These are phyloP conservation scores for Pachysandra terminalis DNA, from an alignment of 164 flowering plant genomes.

Conservation along the genomic window DNA sequence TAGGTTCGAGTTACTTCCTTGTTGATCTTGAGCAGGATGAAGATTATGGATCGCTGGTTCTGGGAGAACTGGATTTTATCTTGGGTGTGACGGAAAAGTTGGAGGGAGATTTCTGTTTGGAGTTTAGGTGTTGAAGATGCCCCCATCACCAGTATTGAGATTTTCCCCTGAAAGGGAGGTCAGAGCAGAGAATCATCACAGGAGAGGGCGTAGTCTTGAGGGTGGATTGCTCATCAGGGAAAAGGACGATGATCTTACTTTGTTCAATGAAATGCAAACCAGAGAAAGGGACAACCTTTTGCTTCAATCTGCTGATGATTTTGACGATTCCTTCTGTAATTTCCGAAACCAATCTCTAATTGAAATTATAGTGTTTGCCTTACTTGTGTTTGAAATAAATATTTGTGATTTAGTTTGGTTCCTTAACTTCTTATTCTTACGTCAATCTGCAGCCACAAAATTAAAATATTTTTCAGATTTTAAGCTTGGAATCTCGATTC, in stretches of 20 bases:
- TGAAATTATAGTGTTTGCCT: slow-evolving; percentile 1
- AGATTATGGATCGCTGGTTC: neutral
- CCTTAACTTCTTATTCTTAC: neutral
- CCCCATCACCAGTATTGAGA: slow-evolving; percentile 78
- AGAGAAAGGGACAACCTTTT: slow-evolving; percentile 71
- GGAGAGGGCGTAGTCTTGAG: slow-evolving; percentile 76
- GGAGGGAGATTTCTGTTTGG: slow-evolving; percentile 9
- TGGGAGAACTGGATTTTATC: slow-evolving; percentile 8
- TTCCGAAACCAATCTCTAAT: slow-evolving; percentile 8
- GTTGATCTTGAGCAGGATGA: slow-evolving; percentile 2
- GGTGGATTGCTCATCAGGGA: slow-evolving; percentile 50
- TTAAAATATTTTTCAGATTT: slow-evolving; percentile 71
- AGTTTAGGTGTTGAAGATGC: slow-evolving; percentile 42
- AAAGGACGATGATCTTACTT: slow-evolving; percentile 84
- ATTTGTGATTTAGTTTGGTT: slow-evolving; percentile 7
- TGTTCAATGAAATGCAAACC: slow-evolving; percentile 78
- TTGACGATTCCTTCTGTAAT: slow-evolving; percentile 78
- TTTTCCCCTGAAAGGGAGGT: slow-evolving; percentile 62
- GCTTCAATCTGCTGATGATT: slow-evolving; percentile 68
- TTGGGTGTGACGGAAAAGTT: neutral
- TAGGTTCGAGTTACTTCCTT: neutral
- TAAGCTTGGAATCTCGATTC: slow-evolving; percentile 75
- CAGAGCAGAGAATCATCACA: slow-evolving; percentile 46
- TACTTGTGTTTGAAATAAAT: neutral
- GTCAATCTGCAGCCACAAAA: slow-evolving; percentile 53